Percentiles rank a stretch among this genome's conserved stretches.
phyloP scores from a whole-genome alignment of 768 basidiomycete genomes.

The Leucocoprinus leucothites region DNA sequence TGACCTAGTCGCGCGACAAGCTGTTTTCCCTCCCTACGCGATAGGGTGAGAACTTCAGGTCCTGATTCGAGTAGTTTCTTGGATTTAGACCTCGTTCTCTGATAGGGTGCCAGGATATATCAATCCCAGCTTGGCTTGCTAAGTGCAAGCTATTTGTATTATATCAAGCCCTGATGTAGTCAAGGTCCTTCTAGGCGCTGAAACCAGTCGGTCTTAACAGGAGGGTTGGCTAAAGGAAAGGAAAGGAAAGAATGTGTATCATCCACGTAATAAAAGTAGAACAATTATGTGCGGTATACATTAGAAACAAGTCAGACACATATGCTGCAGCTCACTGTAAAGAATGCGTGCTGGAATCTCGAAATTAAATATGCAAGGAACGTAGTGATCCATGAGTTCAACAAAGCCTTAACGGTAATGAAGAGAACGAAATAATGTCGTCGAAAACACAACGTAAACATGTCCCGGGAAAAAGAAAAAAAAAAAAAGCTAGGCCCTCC shows the following conservation, averaged over 20 bases:
- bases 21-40: no score
- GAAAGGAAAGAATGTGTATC: neutral
- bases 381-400: neutral
- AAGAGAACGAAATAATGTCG: neutral
- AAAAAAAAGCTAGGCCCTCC: neutral
- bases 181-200: no score
- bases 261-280: neutral
- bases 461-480: neutral
- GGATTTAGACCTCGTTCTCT: no score
- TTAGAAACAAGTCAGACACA: neutral
- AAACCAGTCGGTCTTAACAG: no score
- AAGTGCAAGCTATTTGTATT: no score
- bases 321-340: neutral
- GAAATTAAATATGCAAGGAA: conserved; percentile 3
- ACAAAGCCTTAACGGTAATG: neutral
- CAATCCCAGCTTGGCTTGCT: no score
- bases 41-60: no score
- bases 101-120: no score
- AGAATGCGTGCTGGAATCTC: neutral
- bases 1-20: no score
- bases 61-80: no score
- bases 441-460: neutral
- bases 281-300: neutral
- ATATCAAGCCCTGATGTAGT: no score
- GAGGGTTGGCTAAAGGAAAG: neutral